Conservation (phyloP, 108 stramenopile genomes). For the Nitzschia inconspicua region DNA sequence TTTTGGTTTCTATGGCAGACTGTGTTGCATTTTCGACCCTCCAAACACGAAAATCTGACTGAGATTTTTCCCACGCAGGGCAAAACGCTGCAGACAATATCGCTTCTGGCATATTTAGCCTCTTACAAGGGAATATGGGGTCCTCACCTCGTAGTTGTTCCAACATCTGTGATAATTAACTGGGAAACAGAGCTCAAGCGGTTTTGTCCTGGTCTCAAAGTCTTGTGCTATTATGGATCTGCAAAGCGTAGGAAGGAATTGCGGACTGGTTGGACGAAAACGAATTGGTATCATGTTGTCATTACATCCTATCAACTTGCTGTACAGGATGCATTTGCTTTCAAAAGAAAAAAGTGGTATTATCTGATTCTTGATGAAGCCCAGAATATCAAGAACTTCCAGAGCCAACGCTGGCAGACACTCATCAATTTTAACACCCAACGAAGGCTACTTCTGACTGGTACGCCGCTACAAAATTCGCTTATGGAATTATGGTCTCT, state of each 20-base stretch:
- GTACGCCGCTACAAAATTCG: slow-evolving; percentile 92
- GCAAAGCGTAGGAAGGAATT: slow-evolving; percentile 90
- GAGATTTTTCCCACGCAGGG: slow-evolving; percentile 11
- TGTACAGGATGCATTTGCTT: slow-evolving; percentile 94
- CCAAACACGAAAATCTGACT: slow-evolving; percentile 1
- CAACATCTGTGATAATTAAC: slow-evolving; percentile 96
- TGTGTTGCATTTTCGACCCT: not conserved
- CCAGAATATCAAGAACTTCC: slow-evolving; percentile 99
- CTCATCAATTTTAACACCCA: slow-evolving; percentile 95
- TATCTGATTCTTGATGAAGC: slow-evolving; percentile 98
- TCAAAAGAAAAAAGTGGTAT: slow-evolving; percentile 96
- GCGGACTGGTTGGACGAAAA: slow-evolving; percentile 92
- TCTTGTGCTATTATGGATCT: slow-evolving; percentile 95
- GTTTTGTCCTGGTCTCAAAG: slow-evolving; percentile 91
- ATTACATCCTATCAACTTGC: slow-evolving; percentile 97
- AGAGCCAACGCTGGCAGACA: slow-evolving; percentile 98
- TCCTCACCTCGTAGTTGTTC: slow-evolving; percentile 96
- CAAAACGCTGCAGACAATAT: slow-evolving; percentile 95
- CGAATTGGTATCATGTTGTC: slow-evolving; percentile 90
- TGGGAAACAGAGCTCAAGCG: slow-evolving; percentile 98
- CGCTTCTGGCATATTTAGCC: slow-evolving; percentile 92
- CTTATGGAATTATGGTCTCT: slow-evolving; percentile 91
- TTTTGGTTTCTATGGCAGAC: not conserved
- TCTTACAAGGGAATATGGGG: slow-evolving; percentile 97
- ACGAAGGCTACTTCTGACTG: slow-evolving; percentile 91